Percentiles rank a stretch among this genome's conserved stretches.
These are phyloP conservation scores for Rhododendron mucronatum DNA, from an alignment of 148 eudicot genomes.

Conservation along the genomic window DNA sequence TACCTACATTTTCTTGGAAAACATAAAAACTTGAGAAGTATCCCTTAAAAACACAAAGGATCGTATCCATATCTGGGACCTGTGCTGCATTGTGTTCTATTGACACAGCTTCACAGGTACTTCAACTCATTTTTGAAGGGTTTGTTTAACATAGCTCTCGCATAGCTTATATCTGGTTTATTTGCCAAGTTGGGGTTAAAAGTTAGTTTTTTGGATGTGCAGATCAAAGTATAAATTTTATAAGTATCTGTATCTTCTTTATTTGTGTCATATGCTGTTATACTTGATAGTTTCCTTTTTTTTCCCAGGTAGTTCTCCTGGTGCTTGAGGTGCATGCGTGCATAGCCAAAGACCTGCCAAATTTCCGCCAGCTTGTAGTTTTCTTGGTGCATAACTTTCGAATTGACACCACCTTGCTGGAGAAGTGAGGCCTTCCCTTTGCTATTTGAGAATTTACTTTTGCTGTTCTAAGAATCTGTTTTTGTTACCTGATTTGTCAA, in stretches of 20 bases:
- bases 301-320: conserved; percentile 76
- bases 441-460: not conserved
- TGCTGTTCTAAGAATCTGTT: not conserved
- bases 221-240: not conserved
- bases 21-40: not conserved
- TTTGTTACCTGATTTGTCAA: conserved; percentile 1
- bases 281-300: conserved; percentile 5
- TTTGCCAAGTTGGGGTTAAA: conserved; percentile 1
- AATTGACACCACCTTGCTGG: conserved; percentile 68
- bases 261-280: not conserved
- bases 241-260: not conserved
- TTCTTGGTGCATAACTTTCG: conserved; percentile 67
- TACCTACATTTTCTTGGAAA: not conserved
- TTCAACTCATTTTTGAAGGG: not conserved
- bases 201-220: not conserved
- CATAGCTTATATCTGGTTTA: not conserved
- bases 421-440: conserved; percentile 51
- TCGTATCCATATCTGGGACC: not conserved
- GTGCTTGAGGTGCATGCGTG: conserved; percentile 98
- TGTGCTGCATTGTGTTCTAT: too few relatives aligned
- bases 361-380: conserved; percentile 79
- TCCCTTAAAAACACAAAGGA: not conserved
- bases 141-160: not conserved
- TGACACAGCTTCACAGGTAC: not conserved
- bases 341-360: conserved; percentile 74